These are phyloP conservation scores for Primulina eburnea DNA, from an alignment of 257 asterid species.

Conservation along the genomic window DNA sequence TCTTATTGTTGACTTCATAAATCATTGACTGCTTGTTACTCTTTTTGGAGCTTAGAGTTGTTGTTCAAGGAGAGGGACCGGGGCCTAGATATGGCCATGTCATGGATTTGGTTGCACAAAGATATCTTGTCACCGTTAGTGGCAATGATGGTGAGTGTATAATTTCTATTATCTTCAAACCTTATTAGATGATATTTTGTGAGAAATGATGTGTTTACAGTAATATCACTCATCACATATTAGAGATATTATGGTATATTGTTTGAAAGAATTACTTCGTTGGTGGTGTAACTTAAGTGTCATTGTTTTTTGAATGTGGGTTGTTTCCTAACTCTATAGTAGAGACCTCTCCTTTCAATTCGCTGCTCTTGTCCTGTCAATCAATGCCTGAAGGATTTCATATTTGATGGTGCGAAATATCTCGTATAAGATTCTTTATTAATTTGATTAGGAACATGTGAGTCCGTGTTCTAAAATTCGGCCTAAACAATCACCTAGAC, in stretches of 20 bases:
- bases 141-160: conserved; percentile 88
- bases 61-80: conserved; percentile 98
- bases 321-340: background rate
- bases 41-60: conserved; percentile 55
- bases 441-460: background rate
- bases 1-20: conserved; percentile 21
- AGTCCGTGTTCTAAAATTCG: too few relatives aligned
- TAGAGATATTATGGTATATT: background rate
- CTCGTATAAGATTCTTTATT: background rate
- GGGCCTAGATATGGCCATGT: conserved; percentile 99
- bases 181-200: conserved; percentile 4
- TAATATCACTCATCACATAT: too few relatives aligned
- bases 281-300: background rate
- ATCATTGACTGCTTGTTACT: conserved; percentile 30
- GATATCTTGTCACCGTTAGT: conserved; percentile 84
- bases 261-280: background rate
- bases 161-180: conserved; percentile 11
- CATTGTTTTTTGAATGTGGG: background rate
- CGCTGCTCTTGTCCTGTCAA: background rate
- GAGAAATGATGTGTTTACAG: background rate
- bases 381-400: background rate
- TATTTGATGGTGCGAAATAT: background rate
- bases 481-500: too few relatives aligned
- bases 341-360: background rate
- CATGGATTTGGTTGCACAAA: conserved; percentile 97